Conservation (phyloP, 768 basidiomycete species). For the Pleurotus tuber-regium region DNA sequence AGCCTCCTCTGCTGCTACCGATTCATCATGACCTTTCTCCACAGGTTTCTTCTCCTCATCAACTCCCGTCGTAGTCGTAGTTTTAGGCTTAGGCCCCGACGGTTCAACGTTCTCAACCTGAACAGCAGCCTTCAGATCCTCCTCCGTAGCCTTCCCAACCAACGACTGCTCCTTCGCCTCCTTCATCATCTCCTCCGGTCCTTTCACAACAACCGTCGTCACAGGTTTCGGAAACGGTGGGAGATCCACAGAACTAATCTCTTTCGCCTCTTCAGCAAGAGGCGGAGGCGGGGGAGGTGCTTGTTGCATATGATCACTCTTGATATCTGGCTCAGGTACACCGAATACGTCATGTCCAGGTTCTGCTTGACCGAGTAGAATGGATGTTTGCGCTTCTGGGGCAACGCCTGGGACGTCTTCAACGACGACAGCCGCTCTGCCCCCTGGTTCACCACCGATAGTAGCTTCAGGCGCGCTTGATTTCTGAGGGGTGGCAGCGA, state of each 20-base stretch:
- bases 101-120: conserved; percentile 3
- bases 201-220: not conserved
- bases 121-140: not conserved
- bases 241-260: conserved; percentile 31
- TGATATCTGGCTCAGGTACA: conserved; percentile 41
- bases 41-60: not conserved
- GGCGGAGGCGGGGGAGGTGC: conserved; percentile 17
- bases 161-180: conserved; percentile 5
- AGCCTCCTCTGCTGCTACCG: not conserved
- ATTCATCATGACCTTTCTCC: not conserved
- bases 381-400: conserved; percentile 29
- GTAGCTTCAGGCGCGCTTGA: conserved; percentile 38
- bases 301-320: conserved; percentile 35
- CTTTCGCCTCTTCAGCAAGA: conserved; percentile 35
- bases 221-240: conserved; percentile 6
- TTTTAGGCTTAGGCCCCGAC: not conserved
- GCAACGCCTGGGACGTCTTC: conserved; percentile 32
- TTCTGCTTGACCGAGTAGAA: conserved; percentile 54
- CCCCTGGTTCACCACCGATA: conserved; percentile 51
- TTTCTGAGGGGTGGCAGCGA: conserved; percentile 36
- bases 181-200: conserved; percentile 6
- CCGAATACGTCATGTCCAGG: conserved; percentile 76
- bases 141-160: not conserved
- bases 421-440: conserved; percentile 53
- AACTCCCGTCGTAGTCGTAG: not conserved